These are phyloP conservation scores for Cocos nucifera DNA, from an alignment of 176 grass and related monocot genomes.

Conservation along the genomic window DNA sequence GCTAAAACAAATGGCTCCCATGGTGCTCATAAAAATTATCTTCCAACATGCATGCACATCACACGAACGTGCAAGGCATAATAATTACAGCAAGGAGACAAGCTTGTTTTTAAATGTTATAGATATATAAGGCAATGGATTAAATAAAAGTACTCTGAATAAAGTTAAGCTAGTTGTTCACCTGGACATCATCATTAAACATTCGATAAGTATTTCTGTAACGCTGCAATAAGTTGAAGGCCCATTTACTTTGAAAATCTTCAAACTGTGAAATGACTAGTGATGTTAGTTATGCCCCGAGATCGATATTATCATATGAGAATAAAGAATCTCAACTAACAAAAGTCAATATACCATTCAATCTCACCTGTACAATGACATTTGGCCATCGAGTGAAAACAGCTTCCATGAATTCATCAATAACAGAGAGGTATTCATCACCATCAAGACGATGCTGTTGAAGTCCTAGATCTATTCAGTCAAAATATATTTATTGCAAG, in stretches of 20 bases:
- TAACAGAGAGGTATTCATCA: constrained; percentile 86
- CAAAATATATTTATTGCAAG: constrained; percentile 18
- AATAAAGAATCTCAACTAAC: neutral
- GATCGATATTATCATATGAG: neutral
- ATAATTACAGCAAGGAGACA: too few species aligned
- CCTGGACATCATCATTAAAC: constrained; percentile 99
- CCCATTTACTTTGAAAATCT: constrained; percentile 99
- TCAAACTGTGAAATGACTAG: constrained; percentile 54
- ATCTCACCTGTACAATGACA: constrained; percentile 91
- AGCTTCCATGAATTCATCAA: constrained; percentile 99
- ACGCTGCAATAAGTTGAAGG: constrained; percentile 83
- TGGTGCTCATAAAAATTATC: too few species aligned
- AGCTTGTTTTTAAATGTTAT: too few species aligned
- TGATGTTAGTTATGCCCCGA: neutral
- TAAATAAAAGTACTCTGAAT: neutral
- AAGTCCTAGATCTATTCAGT: constrained; percentile 55
- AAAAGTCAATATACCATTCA: neutral
- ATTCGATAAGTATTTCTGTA: constrained; percentile 90
- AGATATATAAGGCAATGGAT: too few species aligned
- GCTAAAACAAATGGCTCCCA: too few species aligned
- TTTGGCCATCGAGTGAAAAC: constrained; percentile 93
- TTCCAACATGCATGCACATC: too few species aligned
- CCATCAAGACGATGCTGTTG: constrained; percentile 92
- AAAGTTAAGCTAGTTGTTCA: constrained; percentile 21
- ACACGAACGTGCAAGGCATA: too few species aligned